phyloP scores from a whole-genome alignment of 352 stramenopile species.

The Globisporangium paddicum region DNA sequence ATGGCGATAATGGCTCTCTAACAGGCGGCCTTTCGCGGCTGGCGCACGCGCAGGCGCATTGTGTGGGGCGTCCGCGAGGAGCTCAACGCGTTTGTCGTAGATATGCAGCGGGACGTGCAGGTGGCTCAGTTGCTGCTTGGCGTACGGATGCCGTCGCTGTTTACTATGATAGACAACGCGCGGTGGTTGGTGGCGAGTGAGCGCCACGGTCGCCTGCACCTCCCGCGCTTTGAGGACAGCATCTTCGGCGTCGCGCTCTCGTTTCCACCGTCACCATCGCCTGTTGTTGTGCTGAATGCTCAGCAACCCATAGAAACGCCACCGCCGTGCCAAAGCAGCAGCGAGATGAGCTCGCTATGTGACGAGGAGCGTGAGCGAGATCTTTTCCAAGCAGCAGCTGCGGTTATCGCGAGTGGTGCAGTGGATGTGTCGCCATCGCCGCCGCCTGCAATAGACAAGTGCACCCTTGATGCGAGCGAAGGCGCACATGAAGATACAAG shows the following conservation, averaged over 20 bases:
- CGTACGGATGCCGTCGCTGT: background rate
- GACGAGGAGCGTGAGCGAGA: background rate
- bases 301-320: background rate
- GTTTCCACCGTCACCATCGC: conserved; percentile 16
- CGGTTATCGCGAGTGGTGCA: background rate
- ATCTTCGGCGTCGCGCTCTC: conserved; percentile 30
- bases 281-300: background rate
- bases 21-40: conserved; percentile 51
- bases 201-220: conserved; percentile 22
- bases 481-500: background rate
- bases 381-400: conserved; percentile 5
- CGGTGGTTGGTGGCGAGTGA: conserved; percentile 16
- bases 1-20: background rate
- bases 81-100: conserved; percentile 33
- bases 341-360: background rate
- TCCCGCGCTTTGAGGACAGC: conserved; percentile 36
- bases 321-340: background rate
- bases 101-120: conserved; percentile 32
- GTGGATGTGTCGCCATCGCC: background rate
- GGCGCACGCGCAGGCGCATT: conserved; percentile 36
- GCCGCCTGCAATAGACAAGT: no score
- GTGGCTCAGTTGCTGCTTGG: conserved; percentile 26
- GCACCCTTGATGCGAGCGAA: background rate
- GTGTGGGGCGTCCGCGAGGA: conserved; percentile 44
- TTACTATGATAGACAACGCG: conserved; percentile 4